phyloP scores from a whole-genome alignment of 192 early-diverging fungal genomes.

The Dispira simplex region DNA sequence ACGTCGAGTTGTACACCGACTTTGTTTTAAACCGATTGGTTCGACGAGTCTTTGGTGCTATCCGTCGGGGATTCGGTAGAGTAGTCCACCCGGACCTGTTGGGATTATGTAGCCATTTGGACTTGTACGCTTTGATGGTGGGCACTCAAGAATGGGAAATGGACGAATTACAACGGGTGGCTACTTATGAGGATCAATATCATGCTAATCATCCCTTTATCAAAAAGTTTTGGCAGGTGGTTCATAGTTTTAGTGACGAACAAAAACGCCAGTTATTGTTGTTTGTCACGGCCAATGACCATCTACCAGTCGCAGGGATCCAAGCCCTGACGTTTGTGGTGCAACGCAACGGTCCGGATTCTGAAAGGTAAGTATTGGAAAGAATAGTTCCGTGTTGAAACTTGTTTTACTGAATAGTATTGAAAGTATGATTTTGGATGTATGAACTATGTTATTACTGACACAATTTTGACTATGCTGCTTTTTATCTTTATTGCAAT shows the following conservation, averaged over 20 bases:
- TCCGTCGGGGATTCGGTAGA: conserved; percentile 57
- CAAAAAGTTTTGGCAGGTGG: conserved; percentile 69
- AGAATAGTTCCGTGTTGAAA: no score
- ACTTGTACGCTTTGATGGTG: conserved; percentile 61
- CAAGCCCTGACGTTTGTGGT: conserved; percentile 75
- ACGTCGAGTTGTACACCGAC: conserved; percentile 51
- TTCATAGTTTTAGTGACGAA: conserved; percentile 37
- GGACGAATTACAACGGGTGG: conserved; percentile 45
- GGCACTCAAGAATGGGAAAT: conserved; percentile 49
- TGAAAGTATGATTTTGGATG: no score
- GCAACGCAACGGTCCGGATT: conserved; percentile 87
- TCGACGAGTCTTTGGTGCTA: conserved; percentile 45
- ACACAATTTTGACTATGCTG: no score
- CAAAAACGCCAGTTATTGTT: conserved; percentile 59
- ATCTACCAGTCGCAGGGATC: conserved; percentile 73
- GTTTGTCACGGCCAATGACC: conserved; percentile 86
- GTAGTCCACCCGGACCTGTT: conserved; percentile 27
- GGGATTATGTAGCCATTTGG: conserved; percentile 26
- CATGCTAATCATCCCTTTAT: conserved; percentile 44
- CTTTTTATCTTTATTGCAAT: no score
- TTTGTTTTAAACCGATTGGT: conserved; percentile 50
- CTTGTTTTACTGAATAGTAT: no score
- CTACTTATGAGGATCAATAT: conserved; percentile 81
- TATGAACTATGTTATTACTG: no score
- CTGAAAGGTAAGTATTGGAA: background rate